Base-by-base conservation (phyloP, 1,284 basidiomycete genomes). In the Xerocomus tenax region DNA sequence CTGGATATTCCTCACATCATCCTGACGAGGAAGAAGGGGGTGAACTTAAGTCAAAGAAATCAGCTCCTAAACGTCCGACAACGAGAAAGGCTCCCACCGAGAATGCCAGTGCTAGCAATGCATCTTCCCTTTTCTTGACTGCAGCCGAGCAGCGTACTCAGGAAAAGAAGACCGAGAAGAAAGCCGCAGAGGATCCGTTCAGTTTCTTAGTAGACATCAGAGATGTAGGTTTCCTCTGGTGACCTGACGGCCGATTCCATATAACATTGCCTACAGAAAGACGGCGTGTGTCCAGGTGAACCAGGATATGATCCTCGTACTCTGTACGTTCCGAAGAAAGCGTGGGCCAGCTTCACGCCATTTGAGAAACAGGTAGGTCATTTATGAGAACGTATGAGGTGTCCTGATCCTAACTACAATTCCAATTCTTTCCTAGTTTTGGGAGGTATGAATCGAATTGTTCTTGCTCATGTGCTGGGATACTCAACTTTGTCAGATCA, bases 271-370 rank as follows among this genome's bases (percentile, higher is more conserved):
- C 45, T 42, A 32, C 63, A 93, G 84, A 94, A 89, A 75, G 91
- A 98, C 58, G 80, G 84, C 4, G 76, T 84, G 53, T 74, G 79
- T 42, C 90, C 91, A 13, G 83, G 78, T 32, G 79, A 95, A 58
- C 82, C 88, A 0, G 82, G 88, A n/a, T 98, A 97, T 63, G 96
- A 99, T 63, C 87, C 88, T 3, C 77, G 95, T 51, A 97, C 96
- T 0, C 70, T 98, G 41, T 81, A 78, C 63, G 81, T 98, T 47
- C 94, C 95, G 0, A 71, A 76, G 26, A 78, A 72, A 43, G 83
- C 84, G 0, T 96, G 93, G 92, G 74, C 75, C 15, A 72, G 75
- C 1, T 96, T 99, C 61, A 94, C 93, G 0, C 93, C 94, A 0
- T 99, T 99, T 62, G 95, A 99, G 71, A 91, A 83, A 61, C 91